Percentiles rank a stretch among this genome's conserved stretches.
Conservation (phyloP, 1,284 basidiomycete genomes). For the Sphagnurus paluster region DNA sequence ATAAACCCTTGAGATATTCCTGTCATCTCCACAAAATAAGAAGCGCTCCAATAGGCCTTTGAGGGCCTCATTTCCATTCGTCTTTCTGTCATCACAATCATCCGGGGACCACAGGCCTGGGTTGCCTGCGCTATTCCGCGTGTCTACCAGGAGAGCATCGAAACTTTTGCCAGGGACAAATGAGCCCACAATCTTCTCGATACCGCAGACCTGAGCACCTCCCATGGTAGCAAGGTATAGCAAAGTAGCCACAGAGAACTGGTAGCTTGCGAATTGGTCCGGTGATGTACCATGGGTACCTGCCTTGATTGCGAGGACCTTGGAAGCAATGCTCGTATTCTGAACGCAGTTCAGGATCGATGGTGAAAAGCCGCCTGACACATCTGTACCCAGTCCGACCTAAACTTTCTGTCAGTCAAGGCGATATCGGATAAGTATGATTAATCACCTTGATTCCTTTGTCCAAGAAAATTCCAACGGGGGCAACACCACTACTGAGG, state of each 20-base stretch:
- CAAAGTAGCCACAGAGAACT: slow-evolving; percentile 75
- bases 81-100: slow-evolving; percentile 16
- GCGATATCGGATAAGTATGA: too few species aligned
- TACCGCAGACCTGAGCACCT: slow-evolving; percentile 82
- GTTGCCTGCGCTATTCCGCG: slow-evolving; percentile 51
- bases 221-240: slow-evolving; percentile 92
- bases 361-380: slow-evolving; percentile 85
- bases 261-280: slow-evolving; percentile 53
- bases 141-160: slow-evolving; percentile 79
- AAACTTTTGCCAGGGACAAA: slow-evolving; percentile 85
- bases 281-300: slow-evolving; percentile 12
- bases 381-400: slow-evolving; percentile 91
- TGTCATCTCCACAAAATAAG: slow-evolving; percentile 84
- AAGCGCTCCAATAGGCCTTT: slow-evolving; percentile 67
- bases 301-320: slow-evolving; percentile 58
- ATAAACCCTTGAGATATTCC: slow-evolving; percentile 85
- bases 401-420: slow-evolving; percentile 27
- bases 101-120: slow-evolving; percentile 61
- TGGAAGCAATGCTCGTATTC: slow-evolving; percentile 82
- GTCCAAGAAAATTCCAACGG: slow-evolving; percentile 80
- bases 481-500: slow-evolving; percentile 81
- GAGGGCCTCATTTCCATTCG: slow-evolving; percentile 28
- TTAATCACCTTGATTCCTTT: slow-evolving; percentile 76
- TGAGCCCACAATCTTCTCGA: slow-evolving; percentile 75
- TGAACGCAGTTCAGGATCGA: slow-evolving; percentile 86